Base-by-base conservation (phyloP, 1,284 basidiomycete genomes). In the Pholiota adiposa region DNA sequence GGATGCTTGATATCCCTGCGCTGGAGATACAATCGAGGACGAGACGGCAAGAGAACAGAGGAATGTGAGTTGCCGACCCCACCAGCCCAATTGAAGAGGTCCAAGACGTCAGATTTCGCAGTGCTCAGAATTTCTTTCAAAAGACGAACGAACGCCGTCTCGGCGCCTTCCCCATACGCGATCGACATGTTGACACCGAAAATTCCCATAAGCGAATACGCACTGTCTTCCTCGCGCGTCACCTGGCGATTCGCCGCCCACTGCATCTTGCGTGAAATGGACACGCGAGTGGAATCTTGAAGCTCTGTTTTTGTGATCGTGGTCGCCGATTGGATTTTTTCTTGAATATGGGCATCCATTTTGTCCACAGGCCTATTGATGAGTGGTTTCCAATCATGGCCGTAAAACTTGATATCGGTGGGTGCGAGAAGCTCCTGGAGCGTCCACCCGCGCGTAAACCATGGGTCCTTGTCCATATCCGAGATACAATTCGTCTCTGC, bases 191-290 rank as follows among this genome's bases (percentile, higher is more conserved):
- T 29, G 23, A 53, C 51, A 5, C 23, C 36, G 38, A 53, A 41
- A 16, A 53, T 40, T 0, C 51, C 51, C 36, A 43, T 53, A 16
- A 53, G 36, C 1, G 51, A 43, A 41, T 53, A 53, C 7, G 38
- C 51, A 11, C 16, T 41, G 23, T 53, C 51, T 31, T 53, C 38
- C 2, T n/a, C 51, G 6, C 51, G 51, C 0, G 51, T 53, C 14
- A 53, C 51, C 18, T 27, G 19, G 38, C 51, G 51, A 11, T 43
- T 53, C 16, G 51, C 51, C 25, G 51, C 51, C 51, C 51, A 53
- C 18, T 53, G 36, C 51, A 53, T 53, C 11, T 18, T 40, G 14
- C 51, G 36, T 0, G 51, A 53, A 27, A 53, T 53, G n/a, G 36
- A 25, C 9, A 14, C 21, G n/a, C 6, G 36, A 41, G n/a, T n/a